Percentiles rank a stretch among this genome's conserved stretches.
phyloP scores from a whole-genome alignment of 306 rosid genomes.

The Carpinus fangiana region DNA sequence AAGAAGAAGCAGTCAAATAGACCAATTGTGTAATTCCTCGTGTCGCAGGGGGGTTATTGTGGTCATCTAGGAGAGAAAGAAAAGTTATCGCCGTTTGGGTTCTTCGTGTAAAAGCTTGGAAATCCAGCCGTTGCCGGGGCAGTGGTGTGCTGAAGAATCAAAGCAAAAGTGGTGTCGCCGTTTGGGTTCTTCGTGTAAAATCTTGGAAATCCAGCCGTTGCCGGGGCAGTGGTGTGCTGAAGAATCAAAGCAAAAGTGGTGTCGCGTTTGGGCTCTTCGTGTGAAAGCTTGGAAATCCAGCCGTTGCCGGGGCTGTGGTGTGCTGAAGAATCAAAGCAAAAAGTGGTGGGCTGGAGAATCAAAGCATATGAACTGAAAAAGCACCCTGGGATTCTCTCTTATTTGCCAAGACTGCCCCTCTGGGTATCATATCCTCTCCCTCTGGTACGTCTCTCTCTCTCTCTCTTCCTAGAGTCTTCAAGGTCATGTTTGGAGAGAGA shows the following conservation, averaged over 20 bases:
- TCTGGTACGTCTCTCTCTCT: constrained; percentile 3
- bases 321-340: constrained; percentile 28
- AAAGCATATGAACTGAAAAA: constrained; percentile 15
- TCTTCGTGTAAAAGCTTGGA: constrained; percentile 35
- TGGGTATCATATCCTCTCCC: constrained; percentile 1
- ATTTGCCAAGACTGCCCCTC: constrained; percentile 37
- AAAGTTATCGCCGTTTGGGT: constrained; percentile 26
- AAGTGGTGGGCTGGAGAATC: constrained; percentile 32
- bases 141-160: constrained; percentile 33
- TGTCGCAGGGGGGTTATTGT: constrained; percentile 31
- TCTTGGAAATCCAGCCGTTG: constrained; percentile 50
- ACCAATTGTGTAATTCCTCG: constrained; percentile 14
- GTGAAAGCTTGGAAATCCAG: constrained; percentile 39
- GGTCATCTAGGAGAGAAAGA: constrained; percentile 14
- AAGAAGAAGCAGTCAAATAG: constrained; percentile 29
- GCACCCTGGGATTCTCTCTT: constrained; percentile 22
- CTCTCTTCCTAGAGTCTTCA: background rate
- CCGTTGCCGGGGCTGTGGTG: constrained; percentile 44
- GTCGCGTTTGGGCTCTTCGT: constrained; percentile 12
- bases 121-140: constrained; percentile 48
- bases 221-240: constrained; percentile 17
- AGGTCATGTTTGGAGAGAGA: constrained; percentile 64
- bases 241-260: constrained; percentile 29
- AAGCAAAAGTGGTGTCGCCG: constrained; percentile 7
- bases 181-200: constrained; percentile 30